Base-by-base conservation (phyloP, 2,329 filamentous ascomycete species). In the Beauveria rudraprayagi region DNA sequence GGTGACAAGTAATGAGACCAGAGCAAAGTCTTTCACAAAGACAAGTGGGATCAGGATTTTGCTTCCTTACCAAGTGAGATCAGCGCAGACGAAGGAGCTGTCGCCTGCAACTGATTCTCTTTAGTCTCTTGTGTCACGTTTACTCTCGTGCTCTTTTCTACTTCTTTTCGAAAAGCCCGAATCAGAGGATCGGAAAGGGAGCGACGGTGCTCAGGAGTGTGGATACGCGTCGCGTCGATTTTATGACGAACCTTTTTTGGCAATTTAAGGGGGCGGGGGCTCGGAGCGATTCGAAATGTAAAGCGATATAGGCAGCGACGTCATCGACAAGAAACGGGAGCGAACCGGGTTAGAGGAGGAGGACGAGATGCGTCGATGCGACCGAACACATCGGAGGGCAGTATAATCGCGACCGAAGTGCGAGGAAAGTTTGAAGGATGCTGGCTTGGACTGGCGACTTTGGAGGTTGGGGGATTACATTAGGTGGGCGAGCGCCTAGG, bases 71-170 rank as follows among this genome's bases (percentile, higher is more conserved):
- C 78, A 76, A 71, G 70, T 69, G 80, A 83, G 82, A 84, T 80
- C 82, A 85, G 82, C 75, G 79, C 83, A 85, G 83, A 85, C 83
- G 81, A 83, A 71, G 68, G 66, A 71, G 64, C 68, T 71, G 73
- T 83, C 82, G 83, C 79, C 83, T 83, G 81, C 80, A 77, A 76
- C 83, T 81, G 80, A 79, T 73, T 78, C 81, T 83, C 80, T 68
- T 22, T 22, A 54, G 22, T 63, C 63, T 66, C 68, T 65, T 65
- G 68, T 69, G 66, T 67, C 63, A 62, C 66, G 56, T 65, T 63
- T 62, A 60, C 60, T 66, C 60, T 60, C 53, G 61, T 63, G 54
- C 10, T 62, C 28, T 46, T 60, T 41, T 41, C n/a, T 30, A 58
- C 41, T 53, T 40, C 17, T 60, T 70, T 67, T 63, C 65, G 63